Evolutionary conservation across 305 asterid genomes (phyloP).

Genomic region (Solanum hybrid): DNA sequence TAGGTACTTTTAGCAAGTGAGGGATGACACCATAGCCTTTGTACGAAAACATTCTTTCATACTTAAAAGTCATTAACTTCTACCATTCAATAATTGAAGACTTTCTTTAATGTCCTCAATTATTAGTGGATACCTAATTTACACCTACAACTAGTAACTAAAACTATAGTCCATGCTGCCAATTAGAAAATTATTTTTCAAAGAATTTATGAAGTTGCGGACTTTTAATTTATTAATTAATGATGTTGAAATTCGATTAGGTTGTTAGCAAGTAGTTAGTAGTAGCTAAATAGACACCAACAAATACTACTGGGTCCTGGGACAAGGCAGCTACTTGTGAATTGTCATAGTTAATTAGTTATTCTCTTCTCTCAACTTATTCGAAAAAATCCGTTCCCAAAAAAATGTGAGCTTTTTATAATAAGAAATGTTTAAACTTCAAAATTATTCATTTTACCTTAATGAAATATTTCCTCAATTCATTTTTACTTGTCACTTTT

Average conservation of each 20-base stretch:
- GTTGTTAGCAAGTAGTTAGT: too few species aligned
- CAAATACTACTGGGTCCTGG: background rate
- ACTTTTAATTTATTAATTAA: too few species aligned
- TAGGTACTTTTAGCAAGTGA: background rate
- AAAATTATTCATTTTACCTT: too few species aligned
- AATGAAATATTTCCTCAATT: too few species aligned
- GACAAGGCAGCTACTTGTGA: too few species aligned
- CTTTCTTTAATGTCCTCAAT: background rate
- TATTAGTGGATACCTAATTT: background rate
- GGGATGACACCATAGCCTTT: background rate
- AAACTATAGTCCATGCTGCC: background rate
- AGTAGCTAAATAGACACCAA: too few species aligned
- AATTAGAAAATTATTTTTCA: background rate
- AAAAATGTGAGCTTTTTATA: too few species aligned
- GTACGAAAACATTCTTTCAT: background rate
- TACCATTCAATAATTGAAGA: background rate
- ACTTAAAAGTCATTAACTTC: background rate
- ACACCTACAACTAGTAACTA: background rate
- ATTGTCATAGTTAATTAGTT: background rate
- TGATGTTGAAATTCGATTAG: too few species aligned
- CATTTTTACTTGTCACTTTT: too few species aligned
- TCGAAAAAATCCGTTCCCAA: too few species aligned
- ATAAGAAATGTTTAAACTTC: too few species aligned
- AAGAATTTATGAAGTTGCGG: background rate
- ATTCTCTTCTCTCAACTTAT: too few species aligned